Base-by-base conservation (phyloP, 352 stramenopile genomes). In the Pythium aphanidermatum region DNA sequence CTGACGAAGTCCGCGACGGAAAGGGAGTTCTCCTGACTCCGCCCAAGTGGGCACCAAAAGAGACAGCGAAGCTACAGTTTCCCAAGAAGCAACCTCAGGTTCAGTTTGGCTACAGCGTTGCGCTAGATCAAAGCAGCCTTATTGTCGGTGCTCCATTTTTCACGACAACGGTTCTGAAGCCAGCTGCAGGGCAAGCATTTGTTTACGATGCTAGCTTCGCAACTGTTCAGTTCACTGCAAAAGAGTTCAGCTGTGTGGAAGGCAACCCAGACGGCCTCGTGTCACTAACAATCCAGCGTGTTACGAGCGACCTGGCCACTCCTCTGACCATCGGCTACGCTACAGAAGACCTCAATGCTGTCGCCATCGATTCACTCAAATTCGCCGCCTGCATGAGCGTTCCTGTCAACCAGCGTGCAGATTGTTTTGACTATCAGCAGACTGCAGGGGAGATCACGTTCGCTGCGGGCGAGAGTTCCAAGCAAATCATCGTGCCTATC, bases 401-500 rank as follows among this genome's bases (percentile, higher is more conserved):
- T 14, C 65, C 73, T 13, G 64, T 78, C 7, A 86, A 64, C 2
- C 65, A 77, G 47, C 79, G 82, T 11, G 50, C 34, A 28, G 71
- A 69, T 20, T 94, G 79, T 54, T 68, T 55, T 14, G 76, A 92
- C 50, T 94, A 92, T 38, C 75, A 83, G 46, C 80, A 92, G 35
- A 64, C 40, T 6, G 68, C 74, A 5, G 94, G 94, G 3, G 76
- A 95, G 38, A 39, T 98, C 7, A 96, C 85, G 9, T 98, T 98
- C 40, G 70, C 77, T 13, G 65, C 69, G 0, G 89, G 89, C 1
- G 84, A 96, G 39, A 85, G 67, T 6, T 80, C 82, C 37, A 86
- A 86, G 23, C 74, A 92, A 37, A 83, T 98, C 49, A 78, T 76
- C 11, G 71, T 98, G 21, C 68, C 75, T n/a, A 86, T 98, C 28